Evolutionary conservation across 495 filamentous ascomycete species (phyloP), one percentile per base, ranked within the genome.

Genomic region (Viridothelium virens): DNA sequence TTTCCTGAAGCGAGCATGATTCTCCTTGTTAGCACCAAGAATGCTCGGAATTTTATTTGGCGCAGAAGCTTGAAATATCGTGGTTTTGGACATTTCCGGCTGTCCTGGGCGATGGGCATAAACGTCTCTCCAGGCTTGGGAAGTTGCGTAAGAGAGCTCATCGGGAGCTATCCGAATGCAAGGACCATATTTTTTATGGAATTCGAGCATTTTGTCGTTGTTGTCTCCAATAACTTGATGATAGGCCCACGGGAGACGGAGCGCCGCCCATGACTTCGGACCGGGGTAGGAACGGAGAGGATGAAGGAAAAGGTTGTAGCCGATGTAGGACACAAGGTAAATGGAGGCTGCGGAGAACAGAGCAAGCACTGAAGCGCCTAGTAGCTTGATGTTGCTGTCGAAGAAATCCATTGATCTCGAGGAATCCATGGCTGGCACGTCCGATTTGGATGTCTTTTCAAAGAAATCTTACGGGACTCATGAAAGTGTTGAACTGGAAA

Each of bases 111-210:
- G 67, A 56, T 71, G 66, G 25, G 68, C 72, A 62, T 65, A 71
- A 39, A 73, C 65, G 39, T 73, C 70, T 63, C 73, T 66, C 69
- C 69, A 74, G 12, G 67, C 70, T 56, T 65, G 61, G 2, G 56
- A 36, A 14, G 62, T 63, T 38, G 46, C 67, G 66, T 56, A 73
- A 59, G 64, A 68, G 1, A 74, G 67, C 38, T 69, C 66, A 34
- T 69, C 64, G 4, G 70, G 70, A 16, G 67, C n/a, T 38, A 70
- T 48, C 18, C 72, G 72, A 5, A 74, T 66, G 11, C 72, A 63
- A 4, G 67, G 62, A 33, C 71, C 71, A 56, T 70, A 74, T 63
- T 65, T 59, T 36, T 69, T 61, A 62, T 75, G 73, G 2, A 75
- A 39, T 9, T 62, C 47, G 38, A 47, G 66, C 67, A 66, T 66